Conservation (phyloP, 345 rosid species). For the Corchorus capsularis region DNA sequence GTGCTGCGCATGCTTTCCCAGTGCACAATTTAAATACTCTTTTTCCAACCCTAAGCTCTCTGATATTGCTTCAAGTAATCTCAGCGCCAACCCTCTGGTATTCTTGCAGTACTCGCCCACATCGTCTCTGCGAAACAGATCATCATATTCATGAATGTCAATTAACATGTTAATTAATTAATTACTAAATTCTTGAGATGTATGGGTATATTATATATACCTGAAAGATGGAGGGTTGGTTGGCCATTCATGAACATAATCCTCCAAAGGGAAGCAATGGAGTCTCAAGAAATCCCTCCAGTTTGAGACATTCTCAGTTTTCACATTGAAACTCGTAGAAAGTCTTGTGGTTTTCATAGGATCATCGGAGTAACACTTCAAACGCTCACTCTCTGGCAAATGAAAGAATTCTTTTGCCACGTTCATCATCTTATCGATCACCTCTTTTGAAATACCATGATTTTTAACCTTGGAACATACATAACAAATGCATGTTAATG, state of each 20-base stretch:
- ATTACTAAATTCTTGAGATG: background rate
- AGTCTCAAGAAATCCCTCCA: conserved; percentile 48
- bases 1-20: conserved; percentile 45
- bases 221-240: conserved; percentile 41
- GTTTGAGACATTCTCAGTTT: conserved; percentile 36
- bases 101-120: conserved; percentile 33
- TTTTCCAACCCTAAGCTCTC: conserved; percentile 43
- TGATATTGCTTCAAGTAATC: conserved; percentile 39
- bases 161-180: background rate
- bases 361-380: conserved; percentile 42
- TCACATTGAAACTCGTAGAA: conserved; percentile 47
- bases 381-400: conserved; percentile 40
- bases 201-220: background rate
- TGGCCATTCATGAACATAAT: conserved; percentile 41
- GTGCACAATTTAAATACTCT: conserved; percentile 25
- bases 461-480: conserved; percentile 35
- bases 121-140: conserved; percentile 22
- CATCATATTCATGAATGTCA: no score
- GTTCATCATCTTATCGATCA: conserved; percentile 21
- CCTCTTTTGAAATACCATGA: conserved; percentile 33
- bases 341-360: conserved; percentile 37
- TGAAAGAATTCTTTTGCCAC: conserved; percentile 35
- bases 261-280: conserved; percentile 43
- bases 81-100: conserved; percentile 31
- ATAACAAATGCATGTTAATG: background rate